A percentile compares a stretch with the other conserved stretches of the same genome.
These are phyloP conservation scores for Aquilaria sinensis DNA, from an alignment of 345 rosid species.

Conservation along the genomic window DNA sequence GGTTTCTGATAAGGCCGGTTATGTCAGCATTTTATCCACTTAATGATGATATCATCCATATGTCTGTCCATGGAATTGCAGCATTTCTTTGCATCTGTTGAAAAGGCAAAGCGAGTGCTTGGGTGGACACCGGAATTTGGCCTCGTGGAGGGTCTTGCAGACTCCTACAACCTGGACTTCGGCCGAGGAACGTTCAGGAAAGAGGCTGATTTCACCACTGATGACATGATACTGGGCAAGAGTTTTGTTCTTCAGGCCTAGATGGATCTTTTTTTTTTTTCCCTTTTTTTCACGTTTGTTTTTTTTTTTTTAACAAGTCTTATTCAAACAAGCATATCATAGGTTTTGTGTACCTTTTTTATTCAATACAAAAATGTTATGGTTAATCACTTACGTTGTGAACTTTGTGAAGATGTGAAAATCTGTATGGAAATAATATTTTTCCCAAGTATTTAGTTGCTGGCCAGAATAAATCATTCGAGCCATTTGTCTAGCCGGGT, in stretches of 20 bases:
- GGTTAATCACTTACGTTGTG: too few relatives aligned
- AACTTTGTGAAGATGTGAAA: too few relatives aligned
- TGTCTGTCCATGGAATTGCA: slow-evolving; percentile 23
- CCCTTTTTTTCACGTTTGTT: neutral
- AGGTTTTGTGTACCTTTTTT: too few relatives aligned
- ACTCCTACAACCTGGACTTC: slow-evolving; percentile 88
- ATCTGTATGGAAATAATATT: too few relatives aligned
- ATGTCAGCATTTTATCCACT: neutral
- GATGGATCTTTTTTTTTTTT: neutral
- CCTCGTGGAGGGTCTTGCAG: slow-evolving; percentile 90
- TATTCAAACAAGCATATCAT: too few relatives aligned
- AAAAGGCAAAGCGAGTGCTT: slow-evolving; percentile 79
- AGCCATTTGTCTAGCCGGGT: too few relatives aligned
- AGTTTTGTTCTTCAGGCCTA: slow-evolving; percentile 62
- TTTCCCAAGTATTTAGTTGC: too few relatives aligned
- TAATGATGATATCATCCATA: neutral
- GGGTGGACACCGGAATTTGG: slow-evolving; percentile 77
- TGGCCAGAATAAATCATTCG: too few relatives aligned
- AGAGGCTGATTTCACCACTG: slow-evolving; percentile 88
- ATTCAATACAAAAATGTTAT: too few relatives aligned
- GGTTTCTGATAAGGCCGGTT: too few relatives aligned
- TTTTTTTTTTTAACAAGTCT: too few relatives aligned
- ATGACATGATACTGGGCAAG: slow-evolving; percentile 83
- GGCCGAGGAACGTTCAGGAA: slow-evolving; percentile 87
- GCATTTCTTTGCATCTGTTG: slow-evolving; percentile 95